Base-by-base conservation (phyloP, 352 stramenopile genomes). In the Phytophthora gonapodyides region DNA sequence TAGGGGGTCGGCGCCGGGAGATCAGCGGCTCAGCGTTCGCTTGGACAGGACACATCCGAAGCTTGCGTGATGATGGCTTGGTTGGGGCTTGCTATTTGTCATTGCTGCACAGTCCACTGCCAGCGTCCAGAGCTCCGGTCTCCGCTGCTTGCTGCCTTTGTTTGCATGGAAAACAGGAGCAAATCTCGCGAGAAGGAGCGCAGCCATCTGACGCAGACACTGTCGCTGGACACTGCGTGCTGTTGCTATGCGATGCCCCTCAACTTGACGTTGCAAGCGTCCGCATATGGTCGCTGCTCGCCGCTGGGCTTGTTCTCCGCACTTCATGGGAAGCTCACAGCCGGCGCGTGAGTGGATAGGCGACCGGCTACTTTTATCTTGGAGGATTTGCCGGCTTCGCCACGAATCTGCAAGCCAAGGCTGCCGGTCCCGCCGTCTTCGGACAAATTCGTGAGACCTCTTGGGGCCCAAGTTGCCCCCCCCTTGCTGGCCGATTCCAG, bases 61-160 rank as follows among this genome's bases (percentile, higher is more conserved):
- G 68, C 40, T 73, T 73, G 54, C 63, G 30, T 67, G 63, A 70
- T 70, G 67, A 73, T 70, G 53, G 62, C 57, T 69, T 46, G 63
- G 27, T 6, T 27, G 27, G 27, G 24, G 24, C 67, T 61, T 57
- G 63, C 63, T 72, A 55, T 64, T 73, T 73, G 68, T 70, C 58
- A 70, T 57, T 45, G 44, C 53, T 46, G 37, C 35, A 57, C 62
- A 52, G 54, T 57, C 54, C 43, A 36, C 24, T 59, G 48, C 42
- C 52, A 58, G 53, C 15, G 58, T 62, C 47, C 47, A 51, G 33
- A 37, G 16, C 30, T 56, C 42, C 34, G 27, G 24, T 41, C 16
- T 54, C 36, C 30, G 12, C 55, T 57, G 57, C 47, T 61, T 30
- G 59, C 8, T 31, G 27, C 27, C 27, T 31, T 31, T 7, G 27